Evolutionary conservation across 805 yeast species (phyloP).

Genomic region (Yarrowia deformans): DNA sequence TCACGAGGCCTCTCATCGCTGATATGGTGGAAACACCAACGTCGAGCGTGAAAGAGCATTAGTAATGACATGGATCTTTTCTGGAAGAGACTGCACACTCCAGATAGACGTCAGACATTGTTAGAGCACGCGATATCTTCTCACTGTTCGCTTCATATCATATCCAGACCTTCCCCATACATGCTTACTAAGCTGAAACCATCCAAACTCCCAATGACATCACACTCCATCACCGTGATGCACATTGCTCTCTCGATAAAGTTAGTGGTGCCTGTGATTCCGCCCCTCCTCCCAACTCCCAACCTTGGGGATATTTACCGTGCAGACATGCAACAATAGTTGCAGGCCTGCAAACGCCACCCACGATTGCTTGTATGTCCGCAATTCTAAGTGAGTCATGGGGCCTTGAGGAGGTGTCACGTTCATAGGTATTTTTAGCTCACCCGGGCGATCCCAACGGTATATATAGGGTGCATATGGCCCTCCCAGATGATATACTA

Average conservation of each 20-base stretch:
- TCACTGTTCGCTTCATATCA: too few species aligned
- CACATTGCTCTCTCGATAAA: conserved; percentile 17
- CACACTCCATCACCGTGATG: neutral
- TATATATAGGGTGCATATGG: conserved; percentile 4
- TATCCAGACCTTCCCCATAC: too few species aligned
- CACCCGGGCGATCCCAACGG: conserved; percentile 4
- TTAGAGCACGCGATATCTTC: too few species aligned
- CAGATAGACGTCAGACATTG: too few species aligned
- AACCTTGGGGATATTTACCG: conserved; percentile 34
- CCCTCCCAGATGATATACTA: neutral
- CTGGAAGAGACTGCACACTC: too few species aligned
- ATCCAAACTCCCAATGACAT: neutral
- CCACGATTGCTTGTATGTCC: neutral
- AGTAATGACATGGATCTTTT: too few species aligned
- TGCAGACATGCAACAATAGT: conserved; percentile 36
- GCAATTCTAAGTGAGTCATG: conserved; percentile 26
- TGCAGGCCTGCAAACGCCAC: conserved; percentile 39
- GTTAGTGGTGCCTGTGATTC: conserved; percentile 14
- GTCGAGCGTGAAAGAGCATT: too few species aligned
- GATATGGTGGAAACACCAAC: too few species aligned
- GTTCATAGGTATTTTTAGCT: conserved; percentile 25
- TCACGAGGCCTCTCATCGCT: too few species aligned
- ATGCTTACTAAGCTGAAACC: too few species aligned
- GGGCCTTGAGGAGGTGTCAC: neutral
- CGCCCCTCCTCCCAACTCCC: conserved; percentile 25